These are phyloP conservation scores for Miscanthus lutarioriparius DNA, from an alignment of 176 grass and related monocot genomes.

Conservation along the genomic window DNA sequence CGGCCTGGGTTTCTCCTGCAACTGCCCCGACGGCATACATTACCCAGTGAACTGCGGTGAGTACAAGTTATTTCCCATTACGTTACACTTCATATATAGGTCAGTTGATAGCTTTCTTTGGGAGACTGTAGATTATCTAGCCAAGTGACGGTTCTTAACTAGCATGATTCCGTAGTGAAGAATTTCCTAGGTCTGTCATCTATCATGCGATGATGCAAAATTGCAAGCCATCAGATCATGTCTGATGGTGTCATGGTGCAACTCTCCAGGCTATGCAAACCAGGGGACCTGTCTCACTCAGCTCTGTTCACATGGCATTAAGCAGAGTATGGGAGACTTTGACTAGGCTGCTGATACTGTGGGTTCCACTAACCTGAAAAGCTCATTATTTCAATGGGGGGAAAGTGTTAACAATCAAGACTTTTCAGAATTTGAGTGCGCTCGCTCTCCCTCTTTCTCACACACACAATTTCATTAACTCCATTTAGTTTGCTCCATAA, in stretches of 20 bases:
- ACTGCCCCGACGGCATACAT: conserved; percentile 2
- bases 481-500: background rate
- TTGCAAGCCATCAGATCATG: background rate
- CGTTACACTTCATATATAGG: background rate
- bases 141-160: background rate
- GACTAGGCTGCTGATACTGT: background rate
- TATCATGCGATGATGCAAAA: background rate
- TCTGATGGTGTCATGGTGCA: no score
- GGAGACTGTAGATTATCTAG: background rate
- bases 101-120: background rate
- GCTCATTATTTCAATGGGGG: background rate
- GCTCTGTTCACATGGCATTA: background rate
- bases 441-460: no score
- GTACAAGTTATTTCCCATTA: background rate
- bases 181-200: background rate
- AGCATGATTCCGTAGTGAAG: background rate
- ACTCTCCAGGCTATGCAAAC: background rate
- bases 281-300: no score
- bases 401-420: no score
- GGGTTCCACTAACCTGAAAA: background rate
- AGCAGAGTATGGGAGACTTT: background rate
- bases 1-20: background rate
- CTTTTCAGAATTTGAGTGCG: background rate
- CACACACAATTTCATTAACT: no score
- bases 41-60: background rate